Evolutionary conservation across 345 rosid species (phyloP).

Genomic region (Syzygium aromaticum): DNA sequence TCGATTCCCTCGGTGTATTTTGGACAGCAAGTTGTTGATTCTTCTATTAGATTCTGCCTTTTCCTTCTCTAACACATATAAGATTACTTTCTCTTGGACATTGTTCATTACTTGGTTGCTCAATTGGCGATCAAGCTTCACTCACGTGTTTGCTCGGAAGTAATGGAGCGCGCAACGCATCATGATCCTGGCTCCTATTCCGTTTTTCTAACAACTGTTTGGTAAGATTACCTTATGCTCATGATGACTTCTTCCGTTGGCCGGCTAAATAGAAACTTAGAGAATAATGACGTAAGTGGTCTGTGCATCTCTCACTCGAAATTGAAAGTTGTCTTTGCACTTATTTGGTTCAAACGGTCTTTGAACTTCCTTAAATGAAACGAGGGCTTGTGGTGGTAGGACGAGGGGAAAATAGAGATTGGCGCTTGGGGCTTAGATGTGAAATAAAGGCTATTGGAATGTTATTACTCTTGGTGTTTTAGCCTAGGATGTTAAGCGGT

Average conservation of each 20-base stretch:
- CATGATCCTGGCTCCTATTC: background rate
- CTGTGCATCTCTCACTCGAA: background rate
- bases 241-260: background rate
- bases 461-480: background rate
- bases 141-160: background rate
- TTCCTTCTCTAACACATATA: background rate
- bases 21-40: background rate
- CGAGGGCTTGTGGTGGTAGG: background rate
- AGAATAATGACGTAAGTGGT: background rate
- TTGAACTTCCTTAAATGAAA: background rate
- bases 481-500: background rate
- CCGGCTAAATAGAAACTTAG: no score
- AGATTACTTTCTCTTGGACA: background rate
- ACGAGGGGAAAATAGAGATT: background rate
- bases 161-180: background rate
- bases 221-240: background rate
- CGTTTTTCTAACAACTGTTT: background rate
- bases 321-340: background rate
- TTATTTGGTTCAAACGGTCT: background rate
- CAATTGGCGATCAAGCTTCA: background rate
- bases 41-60: background rate
- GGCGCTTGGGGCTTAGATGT: no score
- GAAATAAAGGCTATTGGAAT: no score
- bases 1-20: background rate
- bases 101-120: background rate